Conservation (phyloP, 2,329 filamentous ascomycete species). For the Arthrobotrys musiformis region DNA sequence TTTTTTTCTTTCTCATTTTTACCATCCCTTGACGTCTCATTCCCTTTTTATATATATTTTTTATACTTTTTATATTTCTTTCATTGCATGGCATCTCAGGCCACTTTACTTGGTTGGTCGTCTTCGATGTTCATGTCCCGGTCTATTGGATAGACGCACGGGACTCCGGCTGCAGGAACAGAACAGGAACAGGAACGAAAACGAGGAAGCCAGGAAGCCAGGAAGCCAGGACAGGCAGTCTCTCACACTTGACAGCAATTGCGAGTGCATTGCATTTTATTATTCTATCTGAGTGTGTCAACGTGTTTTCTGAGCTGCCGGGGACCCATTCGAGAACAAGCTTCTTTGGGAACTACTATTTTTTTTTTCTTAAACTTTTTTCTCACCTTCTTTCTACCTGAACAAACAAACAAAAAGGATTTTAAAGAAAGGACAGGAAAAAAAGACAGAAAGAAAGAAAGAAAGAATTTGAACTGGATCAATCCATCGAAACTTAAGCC, state of each 20-base stretch:
- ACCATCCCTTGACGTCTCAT: neutral
- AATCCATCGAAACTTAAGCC: neutral
- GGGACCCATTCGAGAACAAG: constrained; percentile 27
- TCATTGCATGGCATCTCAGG: neutral
- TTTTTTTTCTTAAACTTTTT: constrained; percentile 9
- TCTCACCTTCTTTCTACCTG: neutral
- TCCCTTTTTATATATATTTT: constrained; percentile 26
- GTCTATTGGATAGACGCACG: constrained; percentile 13
- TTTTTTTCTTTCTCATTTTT: constrained; percentile 5
- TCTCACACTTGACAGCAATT: too few species aligned
- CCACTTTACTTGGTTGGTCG: neutral
- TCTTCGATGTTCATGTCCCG: neutral
- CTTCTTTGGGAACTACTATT: constrained; percentile 12
- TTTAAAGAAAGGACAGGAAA: too few species aligned
- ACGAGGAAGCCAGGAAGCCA: neutral
- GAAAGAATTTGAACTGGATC: neutral
- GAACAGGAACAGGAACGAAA: neutral
- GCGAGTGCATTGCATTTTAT: neutral
- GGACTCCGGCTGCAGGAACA: constrained; percentile 37
- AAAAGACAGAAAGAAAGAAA: neutral
- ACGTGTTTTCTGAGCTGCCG: neutral
- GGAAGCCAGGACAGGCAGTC: constrained; percentile 10
- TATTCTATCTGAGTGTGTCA: neutral
- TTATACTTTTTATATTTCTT: neutral
- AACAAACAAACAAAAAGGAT: neutral